Base-by-base conservation (phyloP, 768 basidiomycete species). In the Mrakia blollopis region DNA sequence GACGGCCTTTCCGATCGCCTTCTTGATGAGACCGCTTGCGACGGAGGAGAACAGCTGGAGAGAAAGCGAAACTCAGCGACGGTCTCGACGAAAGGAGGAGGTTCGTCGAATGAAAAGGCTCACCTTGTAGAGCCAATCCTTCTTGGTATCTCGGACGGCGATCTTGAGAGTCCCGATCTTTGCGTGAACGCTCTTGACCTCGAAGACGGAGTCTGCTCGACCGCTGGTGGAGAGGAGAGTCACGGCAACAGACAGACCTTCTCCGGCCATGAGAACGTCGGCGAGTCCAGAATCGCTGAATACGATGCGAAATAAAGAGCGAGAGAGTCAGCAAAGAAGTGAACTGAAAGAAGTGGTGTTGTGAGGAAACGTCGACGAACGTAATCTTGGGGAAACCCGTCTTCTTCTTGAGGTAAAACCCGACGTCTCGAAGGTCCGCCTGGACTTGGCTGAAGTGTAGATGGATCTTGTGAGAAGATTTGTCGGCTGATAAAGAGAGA, bases 101-200 rank as follows among this genome's bases (percentile, higher is more conserved):
- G n/a, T n/a, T n/a, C n/a, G n/a, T n/a, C n/a, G n/a, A 11, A 41
- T 41, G 6, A 41, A 41, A 41, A 41, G 47, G 28, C 28, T 7
- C 7, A 50, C 30, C 73, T 88, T 89, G 54, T 97, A 80, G 50
- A 44, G 8, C 13, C 91, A 84, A 81, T 94, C 91, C 84, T 97
- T 94, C 84, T 94, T 95, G 79, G 91, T 88, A 79, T 97, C 94
- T 6, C 93, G 89, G 80, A 99, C 92, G 35, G 89, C 88, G 85
- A 95, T 96, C 85, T 92, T 94, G 80, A 98, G 88, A 16, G 89
- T 87, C 80, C 91, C 92, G 74, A 98, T 90, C 8, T 88, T 88
- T 18, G 87, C 88, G 84, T 88, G 79, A 75, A 81, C 80, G 50
- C 81, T 77, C 79, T 82, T 80, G 79, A 85, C 83, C 76, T 81